These are phyloP conservation scores for Anisodus tanguticus DNA, from an alignment of 257 asterid genomes.

Conservation along the genomic window DNA sequence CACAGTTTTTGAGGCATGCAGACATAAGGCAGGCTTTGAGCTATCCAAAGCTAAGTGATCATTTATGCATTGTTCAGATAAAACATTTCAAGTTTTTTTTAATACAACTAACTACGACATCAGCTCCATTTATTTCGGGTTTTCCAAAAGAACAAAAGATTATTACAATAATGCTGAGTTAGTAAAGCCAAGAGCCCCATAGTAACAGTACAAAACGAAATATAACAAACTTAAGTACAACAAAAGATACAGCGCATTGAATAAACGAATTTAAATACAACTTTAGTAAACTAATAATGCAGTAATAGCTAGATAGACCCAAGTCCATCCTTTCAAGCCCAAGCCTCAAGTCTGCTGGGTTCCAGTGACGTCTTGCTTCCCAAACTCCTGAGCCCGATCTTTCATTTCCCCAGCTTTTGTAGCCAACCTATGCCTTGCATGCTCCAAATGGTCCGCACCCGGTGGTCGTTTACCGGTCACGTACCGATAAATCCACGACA, in stretches of 20 bases:
- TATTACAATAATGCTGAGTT: neutral
- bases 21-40: no score
- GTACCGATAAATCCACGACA: constrained; percentile 70
- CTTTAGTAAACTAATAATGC: neutral
- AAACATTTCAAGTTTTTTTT: neutral
- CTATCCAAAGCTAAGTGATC: no score
- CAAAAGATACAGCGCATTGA: neutral
- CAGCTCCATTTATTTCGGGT: neutral
- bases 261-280: neutral
- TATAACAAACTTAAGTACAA: neutral
- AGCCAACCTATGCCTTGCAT: constrained; percentile 53
- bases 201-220: neutral
- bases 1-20: no score
- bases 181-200: neutral
- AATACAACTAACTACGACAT: neutral
- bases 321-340: neutral
- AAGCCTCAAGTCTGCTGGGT: constrained; percentile 1
- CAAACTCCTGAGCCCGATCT: constrained; percentile 58
- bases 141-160: neutral
- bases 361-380: constrained; percentile 34
- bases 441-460: constrained; percentile 60
- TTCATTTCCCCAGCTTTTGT: constrained; percentile 68
- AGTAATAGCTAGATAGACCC: no score
- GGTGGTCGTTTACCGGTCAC: constrained; percentile 67
- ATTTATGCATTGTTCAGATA: neutral